Evolutionary conservation across 352 stramenopile species (phyloP), one percentile per base, ranked within the genome.

Genomic region (Phytophthora syringae): DNA sequence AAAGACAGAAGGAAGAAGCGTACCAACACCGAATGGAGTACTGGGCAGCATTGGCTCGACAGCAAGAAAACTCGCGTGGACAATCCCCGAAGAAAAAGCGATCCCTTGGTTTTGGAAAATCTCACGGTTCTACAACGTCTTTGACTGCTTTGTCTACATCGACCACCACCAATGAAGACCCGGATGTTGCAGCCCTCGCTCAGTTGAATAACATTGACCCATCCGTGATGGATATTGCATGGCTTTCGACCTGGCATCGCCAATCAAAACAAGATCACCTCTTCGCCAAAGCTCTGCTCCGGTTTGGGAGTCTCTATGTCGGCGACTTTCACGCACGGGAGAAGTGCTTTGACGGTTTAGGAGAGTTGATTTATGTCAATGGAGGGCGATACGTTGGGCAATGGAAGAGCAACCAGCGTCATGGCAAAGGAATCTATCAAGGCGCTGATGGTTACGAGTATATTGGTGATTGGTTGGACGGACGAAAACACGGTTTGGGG

Each of bases 301-400:
- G 79, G 2, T 77, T 86, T 43, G 80, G 86, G 24, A 90, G 82
- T 55, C 49, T 94, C 10, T 94, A 92, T 49, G 68, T 96, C 10
- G 90, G 91, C 3, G 80, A 93, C 34, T 96, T 94, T 52, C 40
- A 62, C 4, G 34, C 59, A 13, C 63, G 61, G 13, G 55, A 80
- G 13, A 79, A 79, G 3, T 64, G 30, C 22, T 88, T 91, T 42
- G 72, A 98, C 34, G 93, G 93, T 1, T 62, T 96, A 16, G 94
- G 94, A 2, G 81, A 96, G 52, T 71, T 98, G n/a, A 74, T 86
- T 12, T 97, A 98, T 67, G 59, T 65, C 2, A 79, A 91, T 50
- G 93, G 93, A 1, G 86, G 88, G 37, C 77, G 76, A 11, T 98
- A 98, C 67, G 76, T 80, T 22, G 94, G 94, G 11, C 76, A 93